Base-by-base conservation (phyloP, 768 basidiomycete species). In the Xanthoconium purpureum region DNA sequence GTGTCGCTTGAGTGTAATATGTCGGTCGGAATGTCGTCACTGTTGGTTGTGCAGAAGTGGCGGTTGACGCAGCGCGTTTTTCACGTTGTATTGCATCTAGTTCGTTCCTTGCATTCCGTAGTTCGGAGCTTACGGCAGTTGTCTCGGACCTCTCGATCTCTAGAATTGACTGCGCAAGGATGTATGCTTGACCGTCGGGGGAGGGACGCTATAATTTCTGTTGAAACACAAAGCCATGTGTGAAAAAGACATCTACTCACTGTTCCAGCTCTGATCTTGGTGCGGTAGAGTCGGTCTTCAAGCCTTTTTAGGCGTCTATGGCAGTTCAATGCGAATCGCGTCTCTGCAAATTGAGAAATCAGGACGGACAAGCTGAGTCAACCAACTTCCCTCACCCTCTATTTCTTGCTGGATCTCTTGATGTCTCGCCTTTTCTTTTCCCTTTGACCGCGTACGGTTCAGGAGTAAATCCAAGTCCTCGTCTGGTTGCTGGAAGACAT, bases 401-500 rank as follows among this genome's bases (percentile, higher is more conserved):
- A 81, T 73, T 78, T 79, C 86, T 43, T 77, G 74, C 53, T 70
- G 70, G 15, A 79, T 65, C 48, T 81, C 78, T 29, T 71, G 60
- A 32, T 74, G 68, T 14, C 69, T 75, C 4, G 81, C 86, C 62
- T 81, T 89, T 55, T 76, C 78, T 66, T 90, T 90, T 13, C 85
- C 84, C 67, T 89, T 89, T 47, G 67, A 60, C n/a, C 51, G 58
- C 28, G 30, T 65, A 5, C 48, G 50, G 20, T 54, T 39, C 45
- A 61, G 7, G 33, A 76, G 66, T 30, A 63, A 33, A 35, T 73
- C 69, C 60, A 89, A 61, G 60, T 93, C 91, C 44, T 87, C 84
- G 54, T 71, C 72, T 0, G 89, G 89, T 56, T 89, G 87, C 59
- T 87, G 87, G 60, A 86, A 90, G 48, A 92, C 71, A 64, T 93